phyloP scores from a whole-genome alignment of 2,329 filamentous ascomycete genomes.

The Hawksworthiomyces lignivorus region DNA sequence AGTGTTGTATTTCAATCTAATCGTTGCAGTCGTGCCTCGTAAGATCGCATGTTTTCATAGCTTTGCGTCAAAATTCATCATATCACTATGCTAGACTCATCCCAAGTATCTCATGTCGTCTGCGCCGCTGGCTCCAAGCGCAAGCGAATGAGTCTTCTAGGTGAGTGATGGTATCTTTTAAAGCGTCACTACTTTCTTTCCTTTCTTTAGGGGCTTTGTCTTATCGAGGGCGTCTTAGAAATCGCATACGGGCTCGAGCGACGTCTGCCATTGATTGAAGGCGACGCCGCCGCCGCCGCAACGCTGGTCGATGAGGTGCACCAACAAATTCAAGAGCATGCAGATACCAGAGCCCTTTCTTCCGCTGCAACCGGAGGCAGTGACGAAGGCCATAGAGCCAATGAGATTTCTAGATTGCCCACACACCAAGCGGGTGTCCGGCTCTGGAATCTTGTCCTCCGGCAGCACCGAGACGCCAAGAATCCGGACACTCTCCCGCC shows the following conservation, averaged over 20 bases:
- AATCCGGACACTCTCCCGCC: too few relatives aligned
- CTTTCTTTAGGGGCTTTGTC: not conserved
- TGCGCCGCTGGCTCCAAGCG: slow-evolving; percentile 3
- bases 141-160: slow-evolving; percentile 1
- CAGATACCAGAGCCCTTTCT: too few relatives aligned
- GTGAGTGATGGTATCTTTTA: not conserved
- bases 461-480: slow-evolving; percentile 2
- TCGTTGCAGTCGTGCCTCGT: too few relatives aligned
- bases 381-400: not conserved
- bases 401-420: not conserved
- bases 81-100: too few relatives aligned
- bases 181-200: not conserved
- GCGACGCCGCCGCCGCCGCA: slow-evolving; percentile 7
- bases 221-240: not conserved
- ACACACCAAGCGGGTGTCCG: slow-evolving; percentile 6
- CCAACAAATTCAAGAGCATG: not conserved
- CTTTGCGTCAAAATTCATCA: too few relatives aligned
- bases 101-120: too few relatives aligned
- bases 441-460: slow-evolving; percentile 13
- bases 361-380: too few relatives aligned
- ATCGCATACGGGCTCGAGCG: slow-evolving; percentile 1
- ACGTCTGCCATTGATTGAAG: slow-evolving; percentile 7
- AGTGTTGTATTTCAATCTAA: too few relatives aligned
- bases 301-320: slow-evolving; percentile 8
- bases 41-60: too few relatives aligned